Evolutionary conservation across 352 stramenopile genomes (phyloP), one percentile per base, ranked within the genome.

Genomic region (Globisporangium cystogenes): DNA sequence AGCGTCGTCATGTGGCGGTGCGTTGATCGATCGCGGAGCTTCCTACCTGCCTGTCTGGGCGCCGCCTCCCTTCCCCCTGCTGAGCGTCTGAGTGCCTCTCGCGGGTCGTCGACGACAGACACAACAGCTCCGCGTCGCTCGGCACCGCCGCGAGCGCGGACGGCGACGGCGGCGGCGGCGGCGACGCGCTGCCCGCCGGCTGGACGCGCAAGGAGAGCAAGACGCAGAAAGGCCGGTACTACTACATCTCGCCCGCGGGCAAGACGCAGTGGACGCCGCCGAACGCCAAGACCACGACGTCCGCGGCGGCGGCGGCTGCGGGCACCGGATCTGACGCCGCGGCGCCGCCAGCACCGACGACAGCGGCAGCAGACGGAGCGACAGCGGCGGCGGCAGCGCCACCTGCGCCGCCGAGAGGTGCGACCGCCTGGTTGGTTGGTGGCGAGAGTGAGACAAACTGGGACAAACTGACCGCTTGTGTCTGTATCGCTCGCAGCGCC

Each of bases 151-250:
- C 44, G 6, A 43, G 7, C 3, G 46, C 48, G 11, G 44, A 50
- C 21, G 48, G 71, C 18, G 53, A 51, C 3, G 51, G 66, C 16
- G 44, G 45, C 21, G 48, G 71, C 18, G 53, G 48, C 3, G 51
- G 66, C 16, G 67, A 77, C 50, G 72, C 72, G 31, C 47, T 93
- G 51, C 82, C 82, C 8, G 66, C 82, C 0, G 82, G 82, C n/a
- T 94, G 82, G 83, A 90, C 74, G 23, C 61, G 67, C 47, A 90
- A 90, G 48, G 83, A 94, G 61, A 92, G 79, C 65, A 94, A 92
- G 64, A 87, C 81, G 15, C 83, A 92, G 60, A 88, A 90, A 57
- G 83, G 83, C 15, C 67, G 77, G 2, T 94, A 87, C 55, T 94
- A 94, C 59, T 94, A 88, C 64, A 90, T 94, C 45, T 88, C 76